Base-by-base conservation (phyloP, 345 rosid genomes). In the Arabidopsis suecica region DNA sequence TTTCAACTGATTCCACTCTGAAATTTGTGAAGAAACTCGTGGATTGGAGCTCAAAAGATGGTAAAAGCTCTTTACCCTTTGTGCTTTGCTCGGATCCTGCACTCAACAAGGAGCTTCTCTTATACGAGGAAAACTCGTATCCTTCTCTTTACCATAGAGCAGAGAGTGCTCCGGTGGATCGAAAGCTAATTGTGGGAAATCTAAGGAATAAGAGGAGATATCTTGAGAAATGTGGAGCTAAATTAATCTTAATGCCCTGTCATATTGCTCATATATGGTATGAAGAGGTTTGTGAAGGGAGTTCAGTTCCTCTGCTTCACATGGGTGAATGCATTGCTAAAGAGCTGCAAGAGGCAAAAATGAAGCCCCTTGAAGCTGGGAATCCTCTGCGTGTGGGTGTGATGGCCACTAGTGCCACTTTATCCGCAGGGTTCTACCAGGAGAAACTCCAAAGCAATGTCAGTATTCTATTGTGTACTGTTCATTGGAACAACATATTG, bases 51-150 rank as follows among this genome's bases (percentile, higher is more conserved):
- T 77, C 84, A 56, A 65, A 79, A 73, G 87, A 77, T 9, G 86
- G 81, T 73, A 65, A 79, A 72, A 74, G 81, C 82, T 53, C 81
- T 47, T 62, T 83, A 59, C 91, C 98, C 10, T 87, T 87, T 7
- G 82, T 88, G 67, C 84, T 88, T 68, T 87, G 90, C 76, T 88
- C 94, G 23, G 96, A 92, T 81, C 92, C 97, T 11, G 57, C 48
- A 9, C 79, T 89, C 72, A 86, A 63, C 71, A 82, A 82, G 77
- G 86, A 89, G 68, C 88, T 87, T 56, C 64, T 81, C 57, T 71
- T 64, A 12, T 80, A 85, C 13, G 87, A 87, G 71, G 85, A 73
- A 45, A 81, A 69, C 74, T 82, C 80, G 28, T 81, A 84, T 56
- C 80, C 88, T 66, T 82, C 75, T 51, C 71, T 78, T 11, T 61